phyloP scores from a whole-genome alignment of 2,329 filamentous ascomycete species.

The Beauveria caledonica region DNA sequence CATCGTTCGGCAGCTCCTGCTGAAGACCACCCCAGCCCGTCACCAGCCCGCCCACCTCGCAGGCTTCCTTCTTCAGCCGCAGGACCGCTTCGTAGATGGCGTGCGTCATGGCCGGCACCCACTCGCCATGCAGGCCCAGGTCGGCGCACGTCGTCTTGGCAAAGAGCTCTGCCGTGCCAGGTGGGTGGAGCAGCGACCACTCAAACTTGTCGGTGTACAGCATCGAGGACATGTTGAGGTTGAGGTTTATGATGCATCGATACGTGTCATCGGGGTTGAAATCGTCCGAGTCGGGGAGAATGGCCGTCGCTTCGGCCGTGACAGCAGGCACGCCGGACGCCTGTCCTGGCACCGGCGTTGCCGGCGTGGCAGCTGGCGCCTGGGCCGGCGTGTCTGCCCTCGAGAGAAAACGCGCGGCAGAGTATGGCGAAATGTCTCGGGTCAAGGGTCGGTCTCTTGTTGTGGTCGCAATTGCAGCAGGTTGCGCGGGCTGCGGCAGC shows the following conservation, averaged over 20 bases:
- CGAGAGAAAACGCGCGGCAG: constrained; percentile 28
- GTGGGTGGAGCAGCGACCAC: constrained; percentile 89
- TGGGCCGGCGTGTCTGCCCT: constrained; percentile 50
- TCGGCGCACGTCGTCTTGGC: constrained; percentile 90
- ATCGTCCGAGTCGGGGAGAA: constrained; percentile 56
- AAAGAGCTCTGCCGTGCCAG: constrained; percentile 86
- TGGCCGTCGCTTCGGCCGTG: constrained; percentile 60
- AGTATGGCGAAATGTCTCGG: constrained; percentile 31
- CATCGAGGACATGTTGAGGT: constrained; percentile 83
- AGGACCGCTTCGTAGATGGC: constrained; percentile 94
- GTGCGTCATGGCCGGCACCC: constrained; percentile 88
- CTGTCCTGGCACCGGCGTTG: constrained; percentile 40
- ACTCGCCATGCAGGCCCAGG: constrained; percentile 81
- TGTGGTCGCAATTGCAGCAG: constrained; percentile 14
- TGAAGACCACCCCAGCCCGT: constrained; percentile 53
- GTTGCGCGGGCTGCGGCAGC: constrained; percentile 5
- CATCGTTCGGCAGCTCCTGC: constrained; percentile 77
- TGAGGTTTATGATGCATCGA: constrained; percentile 83
- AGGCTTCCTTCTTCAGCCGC: constrained; percentile 90
- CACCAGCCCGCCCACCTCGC: constrained; percentile 84
- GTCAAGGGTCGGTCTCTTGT: constrained; percentile 23
- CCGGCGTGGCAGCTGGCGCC: constrained; percentile 38
- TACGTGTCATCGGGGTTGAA: constrained; percentile 91
- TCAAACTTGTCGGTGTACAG: constrained; percentile 97
- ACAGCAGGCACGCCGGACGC: constrained; percentile 41